phyloP scores from a whole-genome alignment of 164 flowering plant species.

The Umbilicus rupestris region DNA sequence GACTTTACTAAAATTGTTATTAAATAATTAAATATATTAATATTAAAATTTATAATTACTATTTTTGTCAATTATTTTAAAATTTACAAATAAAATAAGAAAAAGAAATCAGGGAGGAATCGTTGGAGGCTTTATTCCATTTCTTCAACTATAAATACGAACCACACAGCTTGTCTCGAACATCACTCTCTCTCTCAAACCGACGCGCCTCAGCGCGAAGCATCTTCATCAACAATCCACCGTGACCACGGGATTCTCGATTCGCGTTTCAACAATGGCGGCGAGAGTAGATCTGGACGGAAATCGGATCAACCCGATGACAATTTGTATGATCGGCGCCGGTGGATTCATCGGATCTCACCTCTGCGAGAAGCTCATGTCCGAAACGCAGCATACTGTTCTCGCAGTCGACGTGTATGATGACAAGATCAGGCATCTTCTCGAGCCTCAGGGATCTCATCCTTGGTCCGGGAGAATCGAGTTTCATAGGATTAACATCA shows the following conservation, averaged over 20 bases:
- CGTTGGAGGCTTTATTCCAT: no score
- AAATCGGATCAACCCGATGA: background rate
- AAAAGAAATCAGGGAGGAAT: no score
- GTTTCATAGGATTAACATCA: background rate
- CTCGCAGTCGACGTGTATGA: background rate
- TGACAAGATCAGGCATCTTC: background rate
- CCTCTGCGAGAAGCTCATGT: background rate
- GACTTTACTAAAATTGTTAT: no score
- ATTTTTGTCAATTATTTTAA: no score
- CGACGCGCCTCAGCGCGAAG: no score
- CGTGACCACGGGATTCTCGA: background rate
- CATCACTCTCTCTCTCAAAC: no score
- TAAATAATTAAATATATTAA: no score
- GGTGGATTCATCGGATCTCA: constrained; percentile 5
- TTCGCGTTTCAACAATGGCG: background rate
- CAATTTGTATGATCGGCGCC: background rate
- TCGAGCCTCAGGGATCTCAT: background rate
- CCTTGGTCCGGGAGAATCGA: background rate
- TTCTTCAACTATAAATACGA: no score
- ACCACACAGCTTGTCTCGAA: no score
- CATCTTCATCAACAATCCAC: no score
- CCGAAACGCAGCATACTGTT: background rate
- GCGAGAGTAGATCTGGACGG: background rate
- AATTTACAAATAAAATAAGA: no score
- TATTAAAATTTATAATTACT: no score